A percentile compares a stretch with the other conserved stretches of the same genome.
Conservation (phyloP, 345 rosid species). For the Eucalyptus viminalis region DNA sequence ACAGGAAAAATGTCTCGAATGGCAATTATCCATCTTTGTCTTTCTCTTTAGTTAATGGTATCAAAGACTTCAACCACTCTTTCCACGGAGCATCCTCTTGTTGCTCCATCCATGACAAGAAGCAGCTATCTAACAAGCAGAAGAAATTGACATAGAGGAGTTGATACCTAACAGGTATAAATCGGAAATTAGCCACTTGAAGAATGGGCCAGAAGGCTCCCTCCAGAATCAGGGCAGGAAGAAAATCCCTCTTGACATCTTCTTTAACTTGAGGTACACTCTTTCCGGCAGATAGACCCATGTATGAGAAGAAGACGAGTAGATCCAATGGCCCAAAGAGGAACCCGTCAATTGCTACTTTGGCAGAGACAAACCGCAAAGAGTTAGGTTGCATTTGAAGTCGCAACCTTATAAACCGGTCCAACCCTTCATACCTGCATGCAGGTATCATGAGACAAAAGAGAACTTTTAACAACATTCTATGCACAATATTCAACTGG, state of each 20-base stretch:
- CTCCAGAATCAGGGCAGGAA: constrained; percentile 77
- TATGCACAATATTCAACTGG: not conserved
- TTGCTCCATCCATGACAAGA: constrained; percentile 86
- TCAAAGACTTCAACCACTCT: constrained; percentile 34
- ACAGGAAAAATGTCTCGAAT: not conserved
- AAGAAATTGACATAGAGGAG: constrained; percentile 80
- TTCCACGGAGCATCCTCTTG: constrained; percentile 96
- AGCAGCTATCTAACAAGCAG: constrained; percentile 86
- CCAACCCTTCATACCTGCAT: constrained; percentile 77
- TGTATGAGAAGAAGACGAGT: constrained; percentile 74
- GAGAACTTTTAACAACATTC: fast-evolving
- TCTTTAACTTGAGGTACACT: constrained; percentile 57
- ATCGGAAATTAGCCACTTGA: constrained; percentile 82
- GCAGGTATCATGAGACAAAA: not conserved
- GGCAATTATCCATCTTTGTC: constrained; percentile 7
- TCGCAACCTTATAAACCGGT: constrained; percentile 53
- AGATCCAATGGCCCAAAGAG: constrained; percentile 86
- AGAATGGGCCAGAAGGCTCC: constrained; percentile 84
- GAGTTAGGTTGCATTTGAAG: constrained; percentile 64
- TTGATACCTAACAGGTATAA: constrained; percentile 81
- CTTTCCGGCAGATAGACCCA: constrained; percentile 81
- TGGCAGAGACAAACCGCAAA: constrained; percentile 53
- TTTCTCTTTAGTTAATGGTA: not conserved
- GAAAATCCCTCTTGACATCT: constrained; percentile 83
- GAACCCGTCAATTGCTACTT: constrained; percentile 84